A percentile compares a stretch with the other conserved stretches of the same genome.
phyloP scores from a whole-genome alignment of 2,329 filamentous ascomycete genomes.

The Ophiosphaerella herpotricha region DNA sequence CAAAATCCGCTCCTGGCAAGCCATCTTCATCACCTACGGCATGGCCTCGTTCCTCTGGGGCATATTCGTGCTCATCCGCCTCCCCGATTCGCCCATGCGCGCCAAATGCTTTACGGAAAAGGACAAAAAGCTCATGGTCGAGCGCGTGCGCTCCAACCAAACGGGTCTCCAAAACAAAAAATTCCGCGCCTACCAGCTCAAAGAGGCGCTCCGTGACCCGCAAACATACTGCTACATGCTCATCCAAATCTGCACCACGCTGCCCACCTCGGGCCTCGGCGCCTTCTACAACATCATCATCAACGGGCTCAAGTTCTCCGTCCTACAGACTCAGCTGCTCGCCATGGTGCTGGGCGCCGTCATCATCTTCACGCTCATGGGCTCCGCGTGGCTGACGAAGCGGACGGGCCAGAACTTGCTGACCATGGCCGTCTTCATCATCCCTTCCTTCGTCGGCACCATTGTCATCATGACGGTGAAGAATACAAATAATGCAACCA shows the following conservation, averaged over 20 bases:
- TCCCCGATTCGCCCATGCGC: slow-evolving; percentile 66
- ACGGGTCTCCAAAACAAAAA: slow-evolving; percentile 54
- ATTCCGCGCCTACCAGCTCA: slow-evolving; percentile 59
- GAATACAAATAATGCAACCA: slow-evolving; percentile 61
- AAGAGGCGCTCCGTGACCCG: slow-evolving; percentile 65
- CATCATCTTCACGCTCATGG: slow-evolving; percentile 71
- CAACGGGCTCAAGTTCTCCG: slow-evolving; percentile 66
- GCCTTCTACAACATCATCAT: slow-evolving; percentile 78
- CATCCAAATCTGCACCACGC: slow-evolving; percentile 71
- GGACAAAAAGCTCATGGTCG: slow-evolving; percentile 63
- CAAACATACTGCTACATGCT: slow-evolving; percentile 62
- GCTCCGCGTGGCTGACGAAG: slow-evolving; percentile 69
- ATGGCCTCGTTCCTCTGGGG: slow-evolving; percentile 66
- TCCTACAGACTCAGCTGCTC: slow-evolving; percentile 71
- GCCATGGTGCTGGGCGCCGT: slow-evolving; percentile 76
- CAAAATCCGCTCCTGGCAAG: slow-evolving; percentile 68
- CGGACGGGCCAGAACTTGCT: slow-evolving; percentile 71
- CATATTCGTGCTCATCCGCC: slow-evolving; percentile 55
- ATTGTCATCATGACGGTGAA: slow-evolving; percentile 71
- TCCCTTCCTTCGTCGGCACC: slow-evolving; percentile 73
- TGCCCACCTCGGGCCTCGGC: slow-evolving; percentile 74
- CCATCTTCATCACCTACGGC: slow-evolving; percentile 71
- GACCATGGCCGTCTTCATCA: slow-evolving; percentile 67
- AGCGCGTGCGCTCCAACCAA: slow-evolving; percentile 53
- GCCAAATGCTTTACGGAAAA: slow-evolving; percentile 70